phyloP scores from a whole-genome alignment of 2,329 filamentous ascomycete species.

The Phyllachora maydis region DNA sequence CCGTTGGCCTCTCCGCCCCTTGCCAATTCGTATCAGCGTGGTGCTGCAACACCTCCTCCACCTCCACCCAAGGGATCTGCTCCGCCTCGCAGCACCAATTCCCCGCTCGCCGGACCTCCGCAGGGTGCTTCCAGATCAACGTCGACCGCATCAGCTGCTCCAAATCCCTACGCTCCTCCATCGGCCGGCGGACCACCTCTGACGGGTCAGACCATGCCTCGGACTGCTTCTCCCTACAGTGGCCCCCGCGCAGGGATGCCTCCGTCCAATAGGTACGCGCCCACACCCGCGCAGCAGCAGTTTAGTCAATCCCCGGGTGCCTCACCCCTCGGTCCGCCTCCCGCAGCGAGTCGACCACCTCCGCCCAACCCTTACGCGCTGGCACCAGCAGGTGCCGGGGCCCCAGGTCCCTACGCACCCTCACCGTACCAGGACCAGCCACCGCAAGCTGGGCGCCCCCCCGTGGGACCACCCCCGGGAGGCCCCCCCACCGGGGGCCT shows the following conservation, averaged over 20 bases:
- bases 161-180: conserved; percentile 43
- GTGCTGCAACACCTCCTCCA: conserved; percentile 50
- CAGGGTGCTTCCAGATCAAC: conserved; percentile 26
- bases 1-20: conserved; percentile 33
- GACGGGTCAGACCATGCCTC: conserved; percentile 38
- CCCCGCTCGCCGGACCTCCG: conserved; percentile 41
- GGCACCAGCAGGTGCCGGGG: conserved; percentile 13
- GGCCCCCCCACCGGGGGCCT: conserved; percentile 15
- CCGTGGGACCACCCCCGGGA: conserved; percentile 17
- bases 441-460: conserved; percentile 19
- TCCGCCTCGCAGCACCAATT: conserved; percentile 44
- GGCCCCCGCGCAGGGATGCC: conserved; percentile 50
- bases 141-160: conserved; percentile 35
- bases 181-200: conserved; percentile 10
- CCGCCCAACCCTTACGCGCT: conserved; percentile 23
- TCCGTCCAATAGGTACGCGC: conserved; percentile 58
- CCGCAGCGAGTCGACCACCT: conserved; percentile 21
- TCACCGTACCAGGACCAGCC: conserved; percentile 37
- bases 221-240: conserved; percentile 73
- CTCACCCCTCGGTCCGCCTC: conserved; percentile 16
- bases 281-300: conserved; percentile 36
- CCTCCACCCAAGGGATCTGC: conserved; percentile 68
- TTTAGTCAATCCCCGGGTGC: conserved; percentile 14
- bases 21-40: conserved; percentile 36
- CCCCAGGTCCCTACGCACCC: conserved; percentile 9